Evolutionary conservation across 495 filamentous ascomycete species (phyloP).

Genomic region (Xylaria acuta): DNA sequence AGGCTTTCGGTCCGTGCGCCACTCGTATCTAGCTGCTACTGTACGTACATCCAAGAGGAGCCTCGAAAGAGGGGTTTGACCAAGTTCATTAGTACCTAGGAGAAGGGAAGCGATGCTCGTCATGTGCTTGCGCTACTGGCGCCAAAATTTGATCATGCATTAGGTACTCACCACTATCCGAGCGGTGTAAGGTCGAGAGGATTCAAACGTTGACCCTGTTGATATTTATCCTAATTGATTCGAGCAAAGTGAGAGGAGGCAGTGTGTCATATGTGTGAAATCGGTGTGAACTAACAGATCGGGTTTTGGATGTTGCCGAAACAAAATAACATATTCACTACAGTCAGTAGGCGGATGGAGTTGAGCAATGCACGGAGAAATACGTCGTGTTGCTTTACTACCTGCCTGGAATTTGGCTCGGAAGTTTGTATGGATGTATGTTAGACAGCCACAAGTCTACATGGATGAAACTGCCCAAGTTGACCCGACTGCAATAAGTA

Average conservation of each 20-base stretch:
- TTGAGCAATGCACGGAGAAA: neutral
- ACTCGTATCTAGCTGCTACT: neutral
- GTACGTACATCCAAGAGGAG: neutral
- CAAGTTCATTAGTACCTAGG: neutral
- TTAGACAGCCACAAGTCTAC: slow-evolving; percentile 16
- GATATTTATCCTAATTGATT: neutral
- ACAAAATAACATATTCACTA: neutral
- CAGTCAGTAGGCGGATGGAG: neutral
- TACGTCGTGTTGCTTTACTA: neutral
- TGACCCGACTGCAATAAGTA: neutral
- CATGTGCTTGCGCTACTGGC: slow-evolving; percentile 13
- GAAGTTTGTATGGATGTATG: slow-evolving; percentile 1
- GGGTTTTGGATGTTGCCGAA: neutral
- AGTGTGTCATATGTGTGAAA: neutral
- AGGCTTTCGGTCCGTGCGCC: neutral
- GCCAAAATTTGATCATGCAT: slow-evolving; percentile 4
- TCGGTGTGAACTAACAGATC: neutral
- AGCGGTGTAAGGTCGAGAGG: neutral
- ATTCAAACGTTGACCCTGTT: neutral
- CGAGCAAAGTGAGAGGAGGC: neutral
- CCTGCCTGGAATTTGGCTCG: neutral
- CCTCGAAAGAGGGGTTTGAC: neutral
- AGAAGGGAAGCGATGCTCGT: neutral
- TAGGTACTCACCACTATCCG: neutral
- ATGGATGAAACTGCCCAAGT: neutral